Conservation (phyloP, 2,329 filamentous ascomycete genomes). For the Paracorniculantispora psalliotae region DNA sequence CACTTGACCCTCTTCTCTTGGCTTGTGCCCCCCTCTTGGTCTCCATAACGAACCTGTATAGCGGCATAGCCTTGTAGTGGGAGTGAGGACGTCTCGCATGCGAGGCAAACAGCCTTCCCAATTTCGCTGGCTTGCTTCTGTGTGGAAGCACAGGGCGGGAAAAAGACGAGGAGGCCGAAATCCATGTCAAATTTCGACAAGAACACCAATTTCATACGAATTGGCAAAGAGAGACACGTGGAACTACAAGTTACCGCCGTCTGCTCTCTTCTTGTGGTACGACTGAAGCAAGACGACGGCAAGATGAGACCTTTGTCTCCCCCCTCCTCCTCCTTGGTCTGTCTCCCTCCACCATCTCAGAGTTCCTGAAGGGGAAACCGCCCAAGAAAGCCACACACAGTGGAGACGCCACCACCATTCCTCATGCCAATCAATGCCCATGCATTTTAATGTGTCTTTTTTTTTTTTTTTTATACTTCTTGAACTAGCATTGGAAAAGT, state of each 20-base stretch:
- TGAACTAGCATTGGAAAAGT: too few species aligned
- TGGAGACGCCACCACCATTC: background rate
- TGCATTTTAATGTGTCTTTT: background rate
- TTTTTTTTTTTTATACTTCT: background rate
- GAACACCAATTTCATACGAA: background rate
- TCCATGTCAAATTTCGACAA: background rate
- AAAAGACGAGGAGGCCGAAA: background rate
- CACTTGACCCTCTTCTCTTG: background rate
- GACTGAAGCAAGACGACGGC: background rate
- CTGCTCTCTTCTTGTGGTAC: background rate
- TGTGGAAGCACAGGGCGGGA: background rate
- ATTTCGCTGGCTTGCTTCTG: background rate
- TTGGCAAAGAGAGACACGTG: background rate
- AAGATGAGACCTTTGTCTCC: constrained; percentile 3
- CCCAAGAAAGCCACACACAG: background rate
- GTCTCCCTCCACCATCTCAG: background rate
- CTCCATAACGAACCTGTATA: background rate
- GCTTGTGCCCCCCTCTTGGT: background rate
- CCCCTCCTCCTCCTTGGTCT: background rate
- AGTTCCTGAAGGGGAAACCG: background rate
- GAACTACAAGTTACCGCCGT: background rate
- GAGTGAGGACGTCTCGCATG: background rate
- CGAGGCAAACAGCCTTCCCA: background rate
- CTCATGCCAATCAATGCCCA: constrained; percentile 1
- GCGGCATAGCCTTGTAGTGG: background rate